Evolutionary conservation across 2,329 filamentous ascomycete species (phyloP).

Genomic region (Penicillium freii): DNA sequence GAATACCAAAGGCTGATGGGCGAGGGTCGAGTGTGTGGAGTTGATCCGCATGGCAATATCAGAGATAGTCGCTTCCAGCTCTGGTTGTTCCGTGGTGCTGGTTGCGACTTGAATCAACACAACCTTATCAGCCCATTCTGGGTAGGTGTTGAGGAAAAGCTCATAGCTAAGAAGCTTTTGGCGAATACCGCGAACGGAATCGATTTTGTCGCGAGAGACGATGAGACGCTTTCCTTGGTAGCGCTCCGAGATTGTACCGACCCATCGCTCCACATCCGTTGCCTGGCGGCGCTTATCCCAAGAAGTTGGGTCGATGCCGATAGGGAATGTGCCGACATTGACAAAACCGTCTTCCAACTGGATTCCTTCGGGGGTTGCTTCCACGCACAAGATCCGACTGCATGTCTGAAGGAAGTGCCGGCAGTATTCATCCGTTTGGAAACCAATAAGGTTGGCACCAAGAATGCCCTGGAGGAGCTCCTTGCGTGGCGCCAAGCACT

Average conservation of each 20-base stretch:
- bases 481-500: slow-evolving; percentile 82
- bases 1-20: slow-evolving; percentile 90
- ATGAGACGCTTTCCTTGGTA: slow-evolving; percentile 89
- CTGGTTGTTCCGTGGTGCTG: slow-evolving; percentile 81
- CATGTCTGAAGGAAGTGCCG: slow-evolving; percentile 95
- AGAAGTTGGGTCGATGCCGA: slow-evolving; percentile 83
- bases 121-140: slow-evolving; percentile 80
- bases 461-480: slow-evolving; percentile 89
- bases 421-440: slow-evolving; percentile 90
- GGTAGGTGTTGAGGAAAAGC: slow-evolving; percentile 89
- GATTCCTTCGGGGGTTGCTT: slow-evolving; percentile 82
- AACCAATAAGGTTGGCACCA: slow-evolving; percentile 86
- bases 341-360: slow-evolving; percentile 92
- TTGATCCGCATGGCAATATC: slow-evolving; percentile 96
- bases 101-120: slow-evolving; percentile 93
- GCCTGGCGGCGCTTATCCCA: slow-evolving; percentile 70
- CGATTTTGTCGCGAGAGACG: slow-evolving; percentile 89
- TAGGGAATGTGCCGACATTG: slow-evolving; percentile 79
- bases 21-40: slow-evolving; percentile 82
- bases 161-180: slow-evolving; percentile 93
- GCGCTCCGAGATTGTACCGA: slow-evolving; percentile 73
- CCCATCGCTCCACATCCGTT: slow-evolving; percentile 72
- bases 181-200: slow-evolving; percentile 85
- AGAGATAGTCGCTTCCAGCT: slow-evolving; percentile 82
- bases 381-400: slow-evolving; percentile 84